Evolutionary conservation across 2,329 filamentous ascomycete genomes (phyloP).

Genomic region (Huntiella moniliformis): DNA sequence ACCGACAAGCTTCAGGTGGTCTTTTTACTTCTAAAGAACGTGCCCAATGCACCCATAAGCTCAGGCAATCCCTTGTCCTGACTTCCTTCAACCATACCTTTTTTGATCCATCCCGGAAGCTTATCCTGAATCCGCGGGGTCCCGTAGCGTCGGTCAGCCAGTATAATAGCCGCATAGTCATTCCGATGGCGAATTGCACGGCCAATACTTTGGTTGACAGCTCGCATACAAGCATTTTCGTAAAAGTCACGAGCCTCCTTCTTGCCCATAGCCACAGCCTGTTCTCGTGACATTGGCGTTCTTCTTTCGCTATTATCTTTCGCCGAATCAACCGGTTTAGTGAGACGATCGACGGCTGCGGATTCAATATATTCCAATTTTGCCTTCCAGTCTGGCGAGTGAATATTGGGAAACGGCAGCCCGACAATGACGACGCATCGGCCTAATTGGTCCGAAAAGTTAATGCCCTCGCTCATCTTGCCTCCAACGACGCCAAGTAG

Average conservation of each 20-base stretch:
- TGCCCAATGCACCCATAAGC: conserved; percentile 37
- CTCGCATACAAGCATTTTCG: conserved; percentile 89
- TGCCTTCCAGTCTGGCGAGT: conserved; percentile 80
- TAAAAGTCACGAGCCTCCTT: conserved; percentile 60
- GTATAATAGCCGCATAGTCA: conserved; percentile 79
- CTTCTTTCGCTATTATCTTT: not conserved
- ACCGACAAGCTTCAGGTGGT: not conserved
- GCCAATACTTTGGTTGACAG: conserved; percentile 92
- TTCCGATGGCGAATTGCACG: conserved; percentile 71
- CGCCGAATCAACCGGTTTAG: not conserved
- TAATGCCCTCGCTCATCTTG: conserved; percentile 93
- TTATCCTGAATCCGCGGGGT: conserved; percentile 55
- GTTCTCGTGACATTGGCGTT: conserved; percentile 10
- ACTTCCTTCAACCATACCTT: conserved; percentile 37
- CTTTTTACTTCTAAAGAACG: conserved; percentile 39
- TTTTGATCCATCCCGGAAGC: conserved; percentile 74
- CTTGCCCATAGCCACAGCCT: conserved; percentile 23
- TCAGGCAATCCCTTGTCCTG: conserved; percentile 33
- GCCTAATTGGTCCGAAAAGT: conserved; percentile 82
- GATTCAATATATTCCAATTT: conserved; percentile 73
- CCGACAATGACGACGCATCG: conserved; percentile 84
- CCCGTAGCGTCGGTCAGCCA: conserved; percentile 68
- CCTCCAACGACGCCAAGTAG: conserved; percentile 84
- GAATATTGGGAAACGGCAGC: conserved; percentile 78
- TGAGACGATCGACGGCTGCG: conserved; percentile 8